Conservation (phyloP, 1,284 basidiomycete species). For the Meira nashicola region DNA sequence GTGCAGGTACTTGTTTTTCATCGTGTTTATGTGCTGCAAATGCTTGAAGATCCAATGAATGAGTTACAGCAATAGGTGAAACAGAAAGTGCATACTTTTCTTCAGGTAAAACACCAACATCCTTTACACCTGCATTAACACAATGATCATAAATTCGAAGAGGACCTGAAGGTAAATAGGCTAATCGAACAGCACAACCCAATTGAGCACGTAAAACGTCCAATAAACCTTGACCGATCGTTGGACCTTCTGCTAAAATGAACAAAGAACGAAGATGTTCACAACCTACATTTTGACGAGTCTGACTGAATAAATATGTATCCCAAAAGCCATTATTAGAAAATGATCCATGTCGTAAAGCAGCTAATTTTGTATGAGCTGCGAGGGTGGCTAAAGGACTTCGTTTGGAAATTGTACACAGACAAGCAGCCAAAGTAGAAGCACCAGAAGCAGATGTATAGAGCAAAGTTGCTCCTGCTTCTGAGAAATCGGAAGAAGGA, state of each 20-base stretch:
- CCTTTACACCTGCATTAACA: neutral
- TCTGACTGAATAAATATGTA: conserved; percentile 19
- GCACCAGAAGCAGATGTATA: conserved; percentile 33
- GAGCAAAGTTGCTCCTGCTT: conserved; percentile 29
- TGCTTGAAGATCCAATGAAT: conserved; percentile 46
- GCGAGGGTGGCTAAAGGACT: conserved; percentile 20
- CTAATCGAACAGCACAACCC: conserved; percentile 42
- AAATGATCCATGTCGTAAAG: conserved; percentile 37
- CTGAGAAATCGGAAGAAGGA: conserved; percentile 13
- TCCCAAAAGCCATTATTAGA: conserved; percentile 25
- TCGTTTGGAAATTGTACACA: conserved; percentile 21
- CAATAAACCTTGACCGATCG: conserved; percentile 34
- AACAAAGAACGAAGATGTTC: conserved; percentile 20
- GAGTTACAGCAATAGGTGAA: conserved; percentile 34
- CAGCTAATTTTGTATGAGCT: conserved; percentile 28
- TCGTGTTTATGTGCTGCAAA: conserved; percentile 21
- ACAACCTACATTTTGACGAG: conserved; percentile 23
- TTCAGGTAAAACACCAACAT: neutral
- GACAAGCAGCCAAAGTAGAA: conserved; percentile 26
- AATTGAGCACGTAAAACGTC: conserved; percentile 43
- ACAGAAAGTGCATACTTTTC: conserved; percentile 18
- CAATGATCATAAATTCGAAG: neutral
- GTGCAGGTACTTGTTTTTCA: conserved; percentile 14
- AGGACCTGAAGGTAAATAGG: conserved; percentile 25
- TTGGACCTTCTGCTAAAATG: conserved; percentile 23